Evolutionary conservation across 2,329 filamentous ascomycete genomes (phyloP).

Genomic region (Aureobasidium sp.): DNA sequence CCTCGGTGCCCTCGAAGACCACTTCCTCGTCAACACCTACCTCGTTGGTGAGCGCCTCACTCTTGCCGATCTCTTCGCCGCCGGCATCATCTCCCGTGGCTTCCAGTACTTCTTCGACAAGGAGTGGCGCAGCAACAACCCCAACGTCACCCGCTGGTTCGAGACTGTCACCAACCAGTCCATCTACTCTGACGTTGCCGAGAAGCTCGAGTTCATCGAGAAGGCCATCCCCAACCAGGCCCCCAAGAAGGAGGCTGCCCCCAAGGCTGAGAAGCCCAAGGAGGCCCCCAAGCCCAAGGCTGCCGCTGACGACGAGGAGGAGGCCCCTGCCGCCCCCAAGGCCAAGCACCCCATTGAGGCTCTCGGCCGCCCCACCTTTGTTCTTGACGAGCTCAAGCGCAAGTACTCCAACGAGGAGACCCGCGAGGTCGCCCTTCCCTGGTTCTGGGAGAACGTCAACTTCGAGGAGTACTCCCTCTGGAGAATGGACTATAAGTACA

Average conservation of each 20-base stretch:
- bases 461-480: slow-evolving; percentile 94
- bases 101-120: slow-evolving; percentile 95
- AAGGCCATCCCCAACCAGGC: slow-evolving; percentile 65
- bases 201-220: slow-evolving; percentile 72
- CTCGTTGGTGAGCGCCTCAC: slow-evolving; percentile 96
- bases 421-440: slow-evolving; percentile 73
- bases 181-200: slow-evolving; percentile 75
- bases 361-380: slow-evolving; percentile 70
- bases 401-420: slow-evolving; percentile 96
- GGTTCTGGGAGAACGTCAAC: slow-evolving; percentile 97
- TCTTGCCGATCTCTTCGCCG: slow-evolving; percentile 85
- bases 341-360: slow-evolving; percentile 92
- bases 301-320: slow-evolving; percentile 55
- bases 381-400: slow-evolving; percentile 97
- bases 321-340: slow-evolving; percentile 64
- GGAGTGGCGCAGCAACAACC: slow-evolving; percentile 74
- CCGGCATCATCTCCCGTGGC: slow-evolving; percentile 71
- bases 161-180: slow-evolving; percentile 88
- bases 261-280: slow-evolving; percentile 57
- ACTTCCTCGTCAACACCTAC: slow-evolving; percentile 90
- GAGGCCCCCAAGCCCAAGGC: slow-evolving; percentile 46
- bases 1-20: slow-evolving; percentile 69
- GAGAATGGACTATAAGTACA: slow-evolving; percentile 97
- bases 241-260: slow-evolving; percentile 60
- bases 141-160: slow-evolving; percentile 88